Base-by-base conservation (phyloP, 768 basidiomycete genomes). In the Hygrocybe coccinea region DNA sequence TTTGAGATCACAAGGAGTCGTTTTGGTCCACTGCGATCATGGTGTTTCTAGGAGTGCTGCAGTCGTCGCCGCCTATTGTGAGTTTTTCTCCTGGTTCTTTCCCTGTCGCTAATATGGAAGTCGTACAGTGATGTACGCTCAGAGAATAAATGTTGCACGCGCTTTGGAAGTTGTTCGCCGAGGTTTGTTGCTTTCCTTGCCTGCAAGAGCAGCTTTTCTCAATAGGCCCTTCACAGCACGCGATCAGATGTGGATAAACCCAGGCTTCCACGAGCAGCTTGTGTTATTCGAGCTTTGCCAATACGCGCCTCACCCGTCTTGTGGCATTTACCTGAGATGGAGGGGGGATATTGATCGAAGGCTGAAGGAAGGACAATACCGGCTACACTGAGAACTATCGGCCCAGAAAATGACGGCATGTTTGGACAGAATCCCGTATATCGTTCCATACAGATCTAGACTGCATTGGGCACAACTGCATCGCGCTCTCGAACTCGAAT, bases 231-330 rank as follows among this genome's bases (percentile, higher is more conserved):
- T 34, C 54, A 50, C 61, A 89, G 87, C 81, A 47, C 84, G 87
- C 48, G 83, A 87, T 68, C 85, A 88, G 63, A 86, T 88, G 51
- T 89, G 87, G 86, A 79, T 82, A 57, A 86, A 82, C 58, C 79
- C 85, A n/a, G 87, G 87, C 43, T 89, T 89, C 68, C 82, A 86
- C 55, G 85, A 88, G 70, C 87, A 90, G 61, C 78, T 90, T 24
- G 82, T 87, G 34, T 72, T 90, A 46, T 89, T 87, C 54, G 85
- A 85, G 63, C 74, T 89, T 33, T 89, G 87, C 67, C 76, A 77
- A 66, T 89, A 89, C 57, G 74, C 74, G 22, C 86, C 87, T 11
- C 76, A 75, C 19, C 78, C 78, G 3, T 62, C 73, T 14, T 81
- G 83, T 60, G 85, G 85, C 7, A 81, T 86, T 59, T 90, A 90